Percentiles rank a stretch among this genome's conserved stretches.
phyloP scores from a whole-genome alignment of 2,329 filamentous ascomycete species.

The Sphaerostilbella broomeana region DNA sequence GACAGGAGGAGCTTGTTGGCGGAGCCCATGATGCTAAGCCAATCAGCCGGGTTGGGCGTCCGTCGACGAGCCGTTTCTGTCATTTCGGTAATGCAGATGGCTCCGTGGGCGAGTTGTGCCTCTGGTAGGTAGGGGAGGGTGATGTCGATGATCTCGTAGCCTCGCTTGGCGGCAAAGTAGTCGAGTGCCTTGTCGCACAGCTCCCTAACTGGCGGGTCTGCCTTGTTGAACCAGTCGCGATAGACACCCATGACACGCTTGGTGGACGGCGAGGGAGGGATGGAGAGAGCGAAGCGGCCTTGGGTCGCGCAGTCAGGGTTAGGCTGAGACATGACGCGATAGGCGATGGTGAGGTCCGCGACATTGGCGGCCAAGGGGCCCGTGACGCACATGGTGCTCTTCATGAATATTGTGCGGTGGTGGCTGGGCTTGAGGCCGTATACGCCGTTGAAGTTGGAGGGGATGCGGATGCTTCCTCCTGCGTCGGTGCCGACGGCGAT shows the following conservation, averaged over 20 bases:
- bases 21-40: slow-evolving; percentile 52
- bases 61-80: slow-evolving; percentile 40
- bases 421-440: slow-evolving; percentile 79
- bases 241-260: slow-evolving; percentile 67
- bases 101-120: slow-evolving; percentile 68
- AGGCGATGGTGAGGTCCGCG: slow-evolving; percentile 73
- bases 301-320: slow-evolving; percentile 57
- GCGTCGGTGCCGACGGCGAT: slow-evolving; percentile 69
- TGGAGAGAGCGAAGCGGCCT: slow-evolving; percentile 54
- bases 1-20: slow-evolving; percentile 65
- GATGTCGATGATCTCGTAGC: slow-evolving; percentile 51
- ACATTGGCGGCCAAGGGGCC: slow-evolving; percentile 73
- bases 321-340: slow-evolving; percentile 69
- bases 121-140: slow-evolving; percentile 60
- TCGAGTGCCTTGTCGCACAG: slow-evolving; percentile 57
- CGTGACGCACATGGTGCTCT: slow-evolving; percentile 52
- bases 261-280: slow-evolving; percentile 33
- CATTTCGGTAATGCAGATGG: slow-evolving; percentile 71
- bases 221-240: slow-evolving; percentile 40
- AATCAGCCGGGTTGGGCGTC: slow-evolving; percentile 38
- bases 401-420: slow-evolving; percentile 55
- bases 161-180: slow-evolving; percentile 45
- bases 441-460: slow-evolving; percentile 67
- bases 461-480: slow-evolving; percentile 69
- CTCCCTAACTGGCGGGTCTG: slow-evolving; percentile 56